phyloP scores from a whole-genome alignment of 257 asterid genomes.

The Penstemon newberryi region DNA sequence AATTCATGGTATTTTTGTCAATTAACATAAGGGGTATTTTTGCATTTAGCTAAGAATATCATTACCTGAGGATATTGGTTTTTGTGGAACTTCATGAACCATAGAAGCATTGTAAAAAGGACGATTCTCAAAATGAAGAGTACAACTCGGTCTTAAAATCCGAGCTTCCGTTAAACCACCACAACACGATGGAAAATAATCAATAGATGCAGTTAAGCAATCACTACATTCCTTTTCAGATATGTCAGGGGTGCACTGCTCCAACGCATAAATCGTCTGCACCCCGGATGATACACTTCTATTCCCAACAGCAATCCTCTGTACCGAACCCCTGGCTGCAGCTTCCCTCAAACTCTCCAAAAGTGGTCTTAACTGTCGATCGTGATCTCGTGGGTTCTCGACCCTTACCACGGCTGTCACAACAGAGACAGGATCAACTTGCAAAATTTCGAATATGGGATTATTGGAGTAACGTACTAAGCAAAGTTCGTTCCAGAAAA shows the following conservation, averaged over 20 bases:
- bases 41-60: too few species aligned
- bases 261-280: conserved; percentile 12
- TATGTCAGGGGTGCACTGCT: conserved; percentile 30
- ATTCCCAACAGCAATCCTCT: conserved; percentile 18
- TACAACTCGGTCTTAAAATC: conserved; percentile 16
- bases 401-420: fast-evolving
- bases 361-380: not conserved
- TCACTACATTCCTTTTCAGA: not conserved
- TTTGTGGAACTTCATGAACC: conserved; percentile 4
- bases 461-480: conserved; percentile 20
- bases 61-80: too few species aligned
- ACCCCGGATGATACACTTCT: not conserved
- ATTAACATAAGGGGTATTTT: too few species aligned
- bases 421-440: not conserved
- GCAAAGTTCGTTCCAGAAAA: conserved; percentile 1
- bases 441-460: not conserved
- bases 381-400: not conserved
- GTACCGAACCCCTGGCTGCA: conserved; percentile 9
- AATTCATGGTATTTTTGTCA: too few species aligned
- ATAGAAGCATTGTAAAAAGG: conserved; percentile 17
- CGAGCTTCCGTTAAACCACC: not conserved
- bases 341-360: not conserved
- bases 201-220: not conserved
- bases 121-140: not conserved
- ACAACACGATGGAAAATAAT: not conserved